These are phyloP conservation scores for Fusarium fracticaudum DNA, from an alignment of 2,329 filamentous ascomycete species.

Conservation along the genomic window DNA sequence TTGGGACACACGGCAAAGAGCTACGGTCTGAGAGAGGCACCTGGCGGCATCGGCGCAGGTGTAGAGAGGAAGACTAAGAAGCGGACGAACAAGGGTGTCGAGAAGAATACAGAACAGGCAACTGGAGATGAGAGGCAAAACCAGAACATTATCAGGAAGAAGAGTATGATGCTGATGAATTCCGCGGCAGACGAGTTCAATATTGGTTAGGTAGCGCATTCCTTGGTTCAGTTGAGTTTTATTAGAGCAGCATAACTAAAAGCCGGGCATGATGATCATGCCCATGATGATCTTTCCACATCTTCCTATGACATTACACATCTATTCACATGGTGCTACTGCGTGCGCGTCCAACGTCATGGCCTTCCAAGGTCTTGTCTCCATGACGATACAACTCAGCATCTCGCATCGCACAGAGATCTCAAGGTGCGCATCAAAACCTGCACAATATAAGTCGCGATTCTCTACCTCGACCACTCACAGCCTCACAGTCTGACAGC, in stretches of 20 bases:
- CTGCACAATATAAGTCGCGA: slow-evolving; percentile 6
- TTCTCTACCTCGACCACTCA: slow-evolving; percentile 18
- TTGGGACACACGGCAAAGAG: slow-evolving; percentile 94
- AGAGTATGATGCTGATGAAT: slow-evolving; percentile 72
- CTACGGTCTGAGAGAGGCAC: slow-evolving; percentile 88
- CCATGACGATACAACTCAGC: slow-evolving; percentile 13
- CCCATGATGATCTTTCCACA: slow-evolving; percentile 8
- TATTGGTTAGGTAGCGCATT: slow-evolving; percentile 60
- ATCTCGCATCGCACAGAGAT: slow-evolving; percentile 15
- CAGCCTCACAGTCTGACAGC: slow-evolving; percentile 23
- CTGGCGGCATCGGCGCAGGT: slow-evolving; percentile 78
- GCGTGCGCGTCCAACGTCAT: slow-evolving; percentile 19
- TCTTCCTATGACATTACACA: not conserved
- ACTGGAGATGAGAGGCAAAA: slow-evolving; percentile 44
- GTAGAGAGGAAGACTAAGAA: slow-evolving; percentile 59
- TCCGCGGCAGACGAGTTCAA: slow-evolving; percentile 74
- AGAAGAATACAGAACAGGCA: slow-evolving; percentile 52
- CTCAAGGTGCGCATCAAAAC: slow-evolving; percentile 3
- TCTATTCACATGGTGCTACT: not conserved
- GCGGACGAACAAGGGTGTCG: slow-evolving; percentile 45
- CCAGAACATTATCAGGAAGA: slow-evolving; percentile 64
- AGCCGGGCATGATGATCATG: slow-evolving; percentile 23
- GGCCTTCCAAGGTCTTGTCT: not conserved
- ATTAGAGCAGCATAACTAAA: slow-evolving; percentile 28
- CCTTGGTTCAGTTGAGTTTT: slow-evolving; percentile 20